Evolutionary conservation across 805 yeast genomes (phyloP).

Genomic region (Lipomyces yamadae): DNA sequence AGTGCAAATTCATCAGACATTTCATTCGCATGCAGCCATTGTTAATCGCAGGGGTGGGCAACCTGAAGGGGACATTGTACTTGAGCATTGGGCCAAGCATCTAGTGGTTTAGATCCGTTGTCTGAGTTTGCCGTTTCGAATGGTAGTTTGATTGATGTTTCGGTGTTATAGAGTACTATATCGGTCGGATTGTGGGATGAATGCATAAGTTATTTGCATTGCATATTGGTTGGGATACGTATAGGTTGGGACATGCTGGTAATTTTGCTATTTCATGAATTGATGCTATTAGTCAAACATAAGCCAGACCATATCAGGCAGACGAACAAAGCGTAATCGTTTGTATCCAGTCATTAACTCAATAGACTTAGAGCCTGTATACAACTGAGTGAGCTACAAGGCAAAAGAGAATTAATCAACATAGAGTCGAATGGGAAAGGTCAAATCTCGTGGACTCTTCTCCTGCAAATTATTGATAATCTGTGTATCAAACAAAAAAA

Average conservation of each 20-base stretch:
- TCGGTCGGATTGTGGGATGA: background rate
- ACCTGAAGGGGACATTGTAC: slow-evolving; percentile 22
- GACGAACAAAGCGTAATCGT: too few species aligned
- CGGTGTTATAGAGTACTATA: background rate
- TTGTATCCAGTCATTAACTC: too few species aligned
- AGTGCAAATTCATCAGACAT: slow-evolving; percentile 63
- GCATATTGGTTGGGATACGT: too few species aligned
- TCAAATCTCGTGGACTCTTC: too few species aligned
- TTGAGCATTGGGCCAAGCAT: slow-evolving; percentile 24
- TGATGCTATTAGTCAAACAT: background rate
- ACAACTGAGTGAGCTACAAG: too few species aligned
- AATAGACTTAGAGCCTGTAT: too few species aligned
- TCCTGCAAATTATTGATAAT: background rate
- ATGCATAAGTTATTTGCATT: background rate
- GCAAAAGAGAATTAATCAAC: too few species aligned
- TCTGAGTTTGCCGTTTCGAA: background rate
- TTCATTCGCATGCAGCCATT: slow-evolving; percentile 87
- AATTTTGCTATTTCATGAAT: too few species aligned
- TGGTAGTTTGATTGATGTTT: background rate
- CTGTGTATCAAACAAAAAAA: background rate
- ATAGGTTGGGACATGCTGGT: too few species aligned
- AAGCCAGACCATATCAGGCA: too few species aligned
- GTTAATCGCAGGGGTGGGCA: slow-evolving; percentile 63
- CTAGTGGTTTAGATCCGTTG: slow-evolving; percentile 13
- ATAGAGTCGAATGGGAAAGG: too few species aligned